Evolutionary conservation across 768 basidiomycete species (phyloP), one percentile per base, ranked within the genome.

Genomic region (Ramaria sp.): DNA sequence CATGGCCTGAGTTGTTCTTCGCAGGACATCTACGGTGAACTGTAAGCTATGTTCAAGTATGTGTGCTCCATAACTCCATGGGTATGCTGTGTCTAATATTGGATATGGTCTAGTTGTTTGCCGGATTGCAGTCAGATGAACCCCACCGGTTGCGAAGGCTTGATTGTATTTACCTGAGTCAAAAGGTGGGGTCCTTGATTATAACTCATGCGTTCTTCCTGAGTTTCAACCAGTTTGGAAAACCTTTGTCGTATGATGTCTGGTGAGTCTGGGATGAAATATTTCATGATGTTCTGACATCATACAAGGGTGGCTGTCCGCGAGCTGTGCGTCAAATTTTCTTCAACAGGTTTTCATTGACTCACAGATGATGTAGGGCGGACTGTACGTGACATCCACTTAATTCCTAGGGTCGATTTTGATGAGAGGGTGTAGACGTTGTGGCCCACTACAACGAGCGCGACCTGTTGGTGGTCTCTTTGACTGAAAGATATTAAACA

Each of bases 121-220:
- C 2, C 9, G 13, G 42, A 10, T 43, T 9, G 11, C 42, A 19
- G 42, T 9, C 42, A n/a, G 17, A 22, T n/a, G n/a, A 22, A 43
- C 17, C 17, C 3, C 7, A 3, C 17, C 20, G 42, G 13, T 17
- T 10, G 17, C 52, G 15, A 63, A 88, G 88, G 50, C 86, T 95
- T 88, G 93, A 96, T 73, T 92, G 88, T 81, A 90, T 98, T 60
- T 97, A 98, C 68, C 80, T 97, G 20, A 86, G 91, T 4, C 93
- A 97, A 70, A 97, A 97, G 80, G 86, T 84, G 39, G 17, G 72
- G 42, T 1, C 10, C n/a, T 47, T 7, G 17, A 9, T 13, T 11
- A 17, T 48, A 51, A 24, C n/a, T 4, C 27, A 33, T 37, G n/a
- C 47, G 20, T 49, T 42, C 27, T 30, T 49, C 30, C 9, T 46